A percentile compares a stretch with the other conserved stretches of the same genome.
Conservation (phyloP, 2,329 filamentous ascomycete species). For the Stemphylium lycopersici region DNA sequence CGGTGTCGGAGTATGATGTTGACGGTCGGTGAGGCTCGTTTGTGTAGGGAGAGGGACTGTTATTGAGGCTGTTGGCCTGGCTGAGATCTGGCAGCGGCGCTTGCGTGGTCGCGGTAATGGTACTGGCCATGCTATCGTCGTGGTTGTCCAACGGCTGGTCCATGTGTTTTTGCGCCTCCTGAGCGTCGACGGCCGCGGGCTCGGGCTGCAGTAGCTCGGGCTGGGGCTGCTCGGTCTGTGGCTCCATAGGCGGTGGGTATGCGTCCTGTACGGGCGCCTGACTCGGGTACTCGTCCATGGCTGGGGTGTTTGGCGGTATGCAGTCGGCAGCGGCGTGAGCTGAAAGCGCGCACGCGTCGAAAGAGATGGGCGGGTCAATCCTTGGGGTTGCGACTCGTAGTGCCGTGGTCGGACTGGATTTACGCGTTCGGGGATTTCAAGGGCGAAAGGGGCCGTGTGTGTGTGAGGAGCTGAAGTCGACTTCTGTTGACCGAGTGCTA, state of each 20-base stretch:
- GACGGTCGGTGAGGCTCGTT: slow-evolving; percentile 58
- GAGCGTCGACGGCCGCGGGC: slow-evolving; percentile 13
- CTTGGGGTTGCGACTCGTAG: not conserved
- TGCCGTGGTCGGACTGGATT: not conserved
- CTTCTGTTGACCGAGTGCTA: slow-evolving; percentile 25
- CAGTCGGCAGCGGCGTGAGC: slow-evolving; percentile 28
- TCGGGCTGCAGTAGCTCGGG: slow-evolving; percentile 22
- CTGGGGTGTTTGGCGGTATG: slow-evolving; percentile 8
- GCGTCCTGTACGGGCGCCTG: slow-evolving; percentile 18
- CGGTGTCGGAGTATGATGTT: slow-evolving; percentile 60
- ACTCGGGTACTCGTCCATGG: slow-evolving; percentile 13
- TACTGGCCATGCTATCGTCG: slow-evolving; percentile 57
- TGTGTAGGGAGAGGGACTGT: slow-evolving; percentile 39
- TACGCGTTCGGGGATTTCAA: not conserved
- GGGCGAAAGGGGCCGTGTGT: not conserved
- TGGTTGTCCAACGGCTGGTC: slow-evolving; percentile 46
- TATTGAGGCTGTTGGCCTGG: slow-evolving; percentile 27
- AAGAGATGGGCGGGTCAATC: slow-evolving; percentile 1
- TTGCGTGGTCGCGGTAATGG: slow-evolving; percentile 51
- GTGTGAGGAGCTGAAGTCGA: slow-evolving; percentile 2
- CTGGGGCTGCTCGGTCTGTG: slow-evolving; percentile 31
- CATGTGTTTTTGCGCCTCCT: slow-evolving; percentile 41
- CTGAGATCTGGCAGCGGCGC: slow-evolving; percentile 49
- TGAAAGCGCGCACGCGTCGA: slow-evolving; percentile 39
- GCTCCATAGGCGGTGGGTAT: slow-evolving; percentile 21